Evolutionary conservation across 2,329 filamentous ascomycete species (phyloP), one percentile per base, ranked within the genome.

Genomic region (Aspergillus bombycis): DNA sequence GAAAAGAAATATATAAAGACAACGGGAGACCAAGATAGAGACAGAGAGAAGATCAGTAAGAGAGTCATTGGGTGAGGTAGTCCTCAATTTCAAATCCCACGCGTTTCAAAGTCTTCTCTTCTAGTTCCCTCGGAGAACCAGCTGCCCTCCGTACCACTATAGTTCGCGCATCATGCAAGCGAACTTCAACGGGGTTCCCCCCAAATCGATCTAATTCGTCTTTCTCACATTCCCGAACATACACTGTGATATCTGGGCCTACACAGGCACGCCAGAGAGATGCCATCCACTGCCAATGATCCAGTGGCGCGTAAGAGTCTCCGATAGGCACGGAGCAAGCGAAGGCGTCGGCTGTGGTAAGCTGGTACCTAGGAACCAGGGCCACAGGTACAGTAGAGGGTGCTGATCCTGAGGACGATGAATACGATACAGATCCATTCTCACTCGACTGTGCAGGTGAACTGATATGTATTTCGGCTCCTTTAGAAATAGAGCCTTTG

Each of bases 231-330:
- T 81, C 78, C 6, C 77, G 76, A 54, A 83, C 76, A 58, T 80
- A 80, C 14, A 83, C 75, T 0, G 80, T 82, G 58, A 82, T 77
- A 65, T 98, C 94, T 0, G 94, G 88, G 0, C 91, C 92, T 1
- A 94, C 85, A 60, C 92, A 91, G 11, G 93, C 92, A 11, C 94
- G 89, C 94, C 94, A 98, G 26, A 97, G 85, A 50, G 91, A 94
- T 41, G 94, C 94, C 83, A 95, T 93, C 94, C 94, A 98, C 77
- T 96, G 91, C 93, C 94, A 98, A 79, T 98, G 94, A 71, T 96
- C 93, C n/a, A 91, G 85, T 0, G 91, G 89, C 19, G 88, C 86
- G 76, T 96, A 97, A 8, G 85, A 83, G 73, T 96, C 93, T 21
- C 84, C 81, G 68, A 96, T 93, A 1, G 91, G 90, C 50, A 94